Evolutionary conservation across 2,329 filamentous ascomycete species (phyloP).

Genomic region (Botrytis sinoallii): DNA sequence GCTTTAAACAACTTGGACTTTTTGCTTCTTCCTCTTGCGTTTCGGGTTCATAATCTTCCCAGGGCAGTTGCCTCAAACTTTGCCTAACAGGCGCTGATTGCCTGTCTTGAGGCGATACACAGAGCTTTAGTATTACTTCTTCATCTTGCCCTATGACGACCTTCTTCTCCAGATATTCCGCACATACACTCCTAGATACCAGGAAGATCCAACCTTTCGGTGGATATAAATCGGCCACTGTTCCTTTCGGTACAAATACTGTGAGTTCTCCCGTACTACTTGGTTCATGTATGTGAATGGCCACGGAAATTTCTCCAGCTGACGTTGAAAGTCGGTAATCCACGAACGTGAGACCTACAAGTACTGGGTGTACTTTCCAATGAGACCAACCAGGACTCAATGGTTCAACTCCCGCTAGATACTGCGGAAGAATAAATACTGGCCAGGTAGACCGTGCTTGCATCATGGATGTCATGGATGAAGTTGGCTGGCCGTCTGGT

Average conservation of each 20-base stretch:
- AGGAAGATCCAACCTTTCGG: background rate
- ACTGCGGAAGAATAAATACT: constrained; percentile 28
- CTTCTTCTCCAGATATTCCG: constrained; percentile 13
- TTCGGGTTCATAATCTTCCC: constrained; percentile 7
- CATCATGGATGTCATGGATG: constrained; percentile 28
- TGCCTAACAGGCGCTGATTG: background rate
- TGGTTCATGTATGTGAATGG: constrained; percentile 21
- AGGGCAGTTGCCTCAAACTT: background rate
- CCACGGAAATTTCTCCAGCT: constrained; percentile 22
- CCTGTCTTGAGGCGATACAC: background rate
- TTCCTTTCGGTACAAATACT: constrained; percentile 21
- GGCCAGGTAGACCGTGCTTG: constrained; percentile 31
- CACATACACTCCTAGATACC: constrained; percentile 9
- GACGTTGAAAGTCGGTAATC: constrained; percentile 23
- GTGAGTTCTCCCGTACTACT: constrained; percentile 19
- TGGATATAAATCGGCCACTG: background rate
- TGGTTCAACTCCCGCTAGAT: constrained; percentile 26
- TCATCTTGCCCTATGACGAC: constrained; percentile 2
- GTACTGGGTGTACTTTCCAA: constrained; percentile 26
- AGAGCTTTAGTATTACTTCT: background rate
- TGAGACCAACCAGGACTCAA: constrained; percentile 25
- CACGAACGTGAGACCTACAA: constrained; percentile 24
- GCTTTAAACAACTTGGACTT: constrained; percentile 2
- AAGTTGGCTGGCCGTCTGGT: constrained; percentile 22
- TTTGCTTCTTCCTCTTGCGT: constrained; percentile 4